Conservation (phyloP, 2,329 filamentous ascomycete genomes). For the Plenodomus biglobosus region DNA sequence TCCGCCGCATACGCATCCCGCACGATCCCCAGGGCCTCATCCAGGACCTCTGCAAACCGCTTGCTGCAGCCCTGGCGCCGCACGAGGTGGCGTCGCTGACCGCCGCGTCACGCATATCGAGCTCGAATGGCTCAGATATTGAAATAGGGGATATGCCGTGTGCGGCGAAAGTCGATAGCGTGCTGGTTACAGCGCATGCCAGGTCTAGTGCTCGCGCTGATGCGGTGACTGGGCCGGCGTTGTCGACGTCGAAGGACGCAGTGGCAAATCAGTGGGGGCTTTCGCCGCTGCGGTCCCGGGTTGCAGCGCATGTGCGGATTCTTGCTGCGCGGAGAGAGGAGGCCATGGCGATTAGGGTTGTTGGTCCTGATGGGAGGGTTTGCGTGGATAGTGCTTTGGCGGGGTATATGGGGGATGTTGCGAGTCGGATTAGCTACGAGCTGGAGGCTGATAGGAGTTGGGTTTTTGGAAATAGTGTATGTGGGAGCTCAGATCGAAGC, state of each 20-base stretch:
- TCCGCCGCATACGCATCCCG: constrained; percentile 63
- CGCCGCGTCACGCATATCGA: constrained; percentile 6
- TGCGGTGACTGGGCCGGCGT: constrained; percentile 19
- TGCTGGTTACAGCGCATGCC: constrained; percentile 1
- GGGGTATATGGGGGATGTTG: constrained; percentile 63
- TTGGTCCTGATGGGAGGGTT: constrained; percentile 50
- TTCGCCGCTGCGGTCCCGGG: constrained; percentile 57
- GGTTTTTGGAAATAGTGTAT: constrained; percentile 5
- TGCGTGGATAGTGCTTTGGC: constrained; percentile 59
- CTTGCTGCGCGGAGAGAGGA: constrained; percentile 59
- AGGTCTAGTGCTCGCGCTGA: constrained; percentile 18
- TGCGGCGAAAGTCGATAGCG: neutral
- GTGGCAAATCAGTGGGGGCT: constrained; percentile 21
- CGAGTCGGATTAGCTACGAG: constrained; percentile 62
- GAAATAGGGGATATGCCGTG: constrained; percentile 1
- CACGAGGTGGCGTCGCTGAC: constrained; percentile 26
- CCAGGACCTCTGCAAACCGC: constrained; percentile 68
- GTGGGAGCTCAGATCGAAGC: too few species aligned
- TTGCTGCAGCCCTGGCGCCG: constrained; percentile 56
- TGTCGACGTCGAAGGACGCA: constrained; percentile 5
- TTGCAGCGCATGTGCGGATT: constrained; percentile 66
- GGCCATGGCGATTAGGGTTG: constrained; percentile 61
- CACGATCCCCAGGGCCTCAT: constrained; percentile 70
- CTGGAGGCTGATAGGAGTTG: constrained; percentile 55
- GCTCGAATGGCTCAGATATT: neutral